Evolutionary conservation across 2,329 filamentous ascomycete species (phyloP).

Genomic region (Neofusicoccum laricinum): DNA sequence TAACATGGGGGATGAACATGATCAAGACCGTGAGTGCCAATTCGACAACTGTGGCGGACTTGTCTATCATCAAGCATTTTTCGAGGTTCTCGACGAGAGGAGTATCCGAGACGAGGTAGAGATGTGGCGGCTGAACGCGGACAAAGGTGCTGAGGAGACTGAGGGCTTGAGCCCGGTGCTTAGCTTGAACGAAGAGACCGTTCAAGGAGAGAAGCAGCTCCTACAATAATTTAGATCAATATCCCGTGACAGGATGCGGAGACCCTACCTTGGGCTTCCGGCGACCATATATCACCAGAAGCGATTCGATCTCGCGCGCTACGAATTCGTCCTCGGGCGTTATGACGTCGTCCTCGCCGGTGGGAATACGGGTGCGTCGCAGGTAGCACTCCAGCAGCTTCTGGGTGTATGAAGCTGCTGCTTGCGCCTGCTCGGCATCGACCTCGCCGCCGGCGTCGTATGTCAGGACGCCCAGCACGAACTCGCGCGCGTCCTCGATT

Average conservation of each 20-base stretch:
- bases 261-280: conserved; percentile 59
- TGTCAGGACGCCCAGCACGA: conserved; percentile 62
- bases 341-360: conserved; percentile 35
- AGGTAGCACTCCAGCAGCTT: conserved; percentile 48
- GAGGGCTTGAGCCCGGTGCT: conserved; percentile 62
- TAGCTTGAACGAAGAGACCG: conserved; percentile 61
- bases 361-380: conserved; percentile 37
- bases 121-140: conserved; percentile 72
- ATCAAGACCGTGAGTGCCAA: conserved; percentile 71
- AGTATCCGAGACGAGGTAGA: conserved; percentile 70
- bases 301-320: conserved; percentile 49
- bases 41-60: conserved; percentile 73
- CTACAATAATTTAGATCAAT: conserved; percentile 35
- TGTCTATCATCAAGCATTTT: conserved; percentile 72
- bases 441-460: conserved; percentile 59
- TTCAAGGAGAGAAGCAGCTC: conserved; percentile 66
- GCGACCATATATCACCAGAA: conserved; percentile 60
- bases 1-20: conserved; percentile 81
- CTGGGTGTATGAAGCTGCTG: conserved; percentile 53
- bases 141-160: conserved; percentile 71
- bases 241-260: not conserved
- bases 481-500: conserved; percentile 63
- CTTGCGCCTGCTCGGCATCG: conserved; percentile 41
- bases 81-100: conserved; percentile 69
- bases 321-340: conserved; percentile 46